phyloP scores from a whole-genome alignment of 805 yeast genomes.

The Lipomyces orientalis region DNA sequence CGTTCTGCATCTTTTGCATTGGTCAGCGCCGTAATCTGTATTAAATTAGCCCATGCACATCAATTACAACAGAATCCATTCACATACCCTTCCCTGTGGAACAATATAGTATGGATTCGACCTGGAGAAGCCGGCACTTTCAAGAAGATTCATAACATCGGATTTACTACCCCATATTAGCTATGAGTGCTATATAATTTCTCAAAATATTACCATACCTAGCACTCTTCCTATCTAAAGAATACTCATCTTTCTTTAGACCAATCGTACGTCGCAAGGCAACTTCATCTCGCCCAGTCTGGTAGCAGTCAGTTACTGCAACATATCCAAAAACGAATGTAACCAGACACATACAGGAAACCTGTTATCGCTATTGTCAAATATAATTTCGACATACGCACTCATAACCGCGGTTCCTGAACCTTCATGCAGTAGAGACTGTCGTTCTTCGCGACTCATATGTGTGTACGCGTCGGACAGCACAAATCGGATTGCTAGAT shows the following conservation, averaged over 20 bases:
- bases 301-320: neutral
- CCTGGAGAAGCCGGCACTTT: conserved; percentile 89
- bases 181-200: neutral
- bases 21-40: conserved; percentile 70
- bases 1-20: conserved; percentile 88
- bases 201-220: conserved; percentile 47
- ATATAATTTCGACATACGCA: conserved; percentile 87
- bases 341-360: conserved; percentile 53
- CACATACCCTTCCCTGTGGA: conserved; percentile 80
- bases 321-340: neutral
- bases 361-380: conserved; percentile 79
- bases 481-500: conserved; percentile 81
- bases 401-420: conserved; percentile 79
- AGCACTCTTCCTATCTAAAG: conserved; percentile 78
- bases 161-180: conserved; percentile 50
- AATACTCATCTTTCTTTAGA: conserved; percentile 88
- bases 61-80: too few relatives aligned
- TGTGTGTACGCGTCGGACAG: conserved; percentile 87
- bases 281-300: conserved; percentile 66
- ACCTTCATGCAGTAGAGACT: conserved; percentile 87
- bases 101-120: conserved; percentile 94
- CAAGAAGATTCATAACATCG: conserved; percentile 80
- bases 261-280: conserved; percentile 87
- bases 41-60: neutral
- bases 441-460: conserved; percentile 83